Conservation (phyloP, 495 filamentous ascomycete species). For the Penicillium nucicola region DNA sequence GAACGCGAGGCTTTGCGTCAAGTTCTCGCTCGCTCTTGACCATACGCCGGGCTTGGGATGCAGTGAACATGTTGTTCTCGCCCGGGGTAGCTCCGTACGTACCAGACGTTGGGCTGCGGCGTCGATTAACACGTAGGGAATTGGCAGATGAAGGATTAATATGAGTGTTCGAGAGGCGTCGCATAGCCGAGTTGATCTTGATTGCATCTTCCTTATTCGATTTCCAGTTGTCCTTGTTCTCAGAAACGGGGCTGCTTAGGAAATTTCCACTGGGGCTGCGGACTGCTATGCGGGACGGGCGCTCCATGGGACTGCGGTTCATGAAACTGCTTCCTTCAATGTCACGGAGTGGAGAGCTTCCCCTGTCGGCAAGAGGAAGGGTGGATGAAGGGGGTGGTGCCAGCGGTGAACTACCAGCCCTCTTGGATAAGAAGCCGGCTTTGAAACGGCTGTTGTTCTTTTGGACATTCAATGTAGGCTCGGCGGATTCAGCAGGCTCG, state of each 20-base stretch:
- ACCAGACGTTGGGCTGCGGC: slow-evolving; percentile 59
- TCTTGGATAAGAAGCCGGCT: slow-evolving; percentile 84
- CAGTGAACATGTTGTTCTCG: slow-evolving; percentile 62
- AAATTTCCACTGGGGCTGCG: slow-evolving; percentile 47
- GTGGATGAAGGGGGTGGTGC: slow-evolving; percentile 56
- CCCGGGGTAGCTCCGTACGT: slow-evolving; percentile 54
- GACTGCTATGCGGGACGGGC: slow-evolving; percentile 48
- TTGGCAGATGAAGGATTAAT: slow-evolving; percentile 24
- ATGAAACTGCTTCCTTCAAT: slow-evolving; percentile 58
- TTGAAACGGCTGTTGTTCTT: slow-evolving; percentile 81
- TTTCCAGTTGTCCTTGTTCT: slow-evolving; percentile 44
- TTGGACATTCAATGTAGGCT: slow-evolving; percentile 33
- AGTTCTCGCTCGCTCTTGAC: slow-evolving; percentile 61
- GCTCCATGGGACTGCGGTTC: slow-evolving; percentile 51
- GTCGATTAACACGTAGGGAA: slow-evolving; percentile 48
- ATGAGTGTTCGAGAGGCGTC: slow-evolving; percentile 47
- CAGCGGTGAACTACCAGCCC: slow-evolving; percentile 59
- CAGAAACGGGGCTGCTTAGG: slow-evolving; percentile 36
- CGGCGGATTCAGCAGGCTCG: slow-evolving; percentile 15
- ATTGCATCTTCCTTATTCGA: slow-evolving; percentile 55
- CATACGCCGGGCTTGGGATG: slow-evolving; percentile 68
- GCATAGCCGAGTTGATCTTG: slow-evolving; percentile 62
- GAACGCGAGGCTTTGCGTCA: slow-evolving; percentile 52
- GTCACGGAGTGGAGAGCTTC: slow-evolving; percentile 64
- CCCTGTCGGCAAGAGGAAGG: slow-evolving; percentile 59